These are phyloP conservation scores for Myrmaecium sp. DNA, from an alignment of 2,329 filamentous ascomycete species.

Conservation along the genomic window DNA sequence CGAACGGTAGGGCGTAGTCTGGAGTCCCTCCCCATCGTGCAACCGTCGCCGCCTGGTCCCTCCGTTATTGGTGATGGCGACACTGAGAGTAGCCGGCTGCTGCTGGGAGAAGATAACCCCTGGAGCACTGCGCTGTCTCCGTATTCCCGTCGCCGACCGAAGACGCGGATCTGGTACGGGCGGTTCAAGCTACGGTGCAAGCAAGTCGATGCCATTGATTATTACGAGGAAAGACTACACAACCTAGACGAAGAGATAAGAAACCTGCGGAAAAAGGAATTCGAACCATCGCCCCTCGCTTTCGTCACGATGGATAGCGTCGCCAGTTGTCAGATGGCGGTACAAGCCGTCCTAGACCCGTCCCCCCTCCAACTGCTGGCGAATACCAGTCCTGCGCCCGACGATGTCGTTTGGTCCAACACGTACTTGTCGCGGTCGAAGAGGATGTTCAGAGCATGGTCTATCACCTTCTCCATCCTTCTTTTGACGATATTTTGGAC, in stretches of 20 bases:
- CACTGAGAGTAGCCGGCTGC: conserved; percentile 42
- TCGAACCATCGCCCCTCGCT: conserved; percentile 62
- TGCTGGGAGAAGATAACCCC: conserved; percentile 33
- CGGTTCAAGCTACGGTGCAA: conserved; percentile 53
- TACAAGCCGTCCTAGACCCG: conserved; percentile 85
- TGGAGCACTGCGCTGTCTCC: conserved; percentile 17
- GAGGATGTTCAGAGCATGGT: conserved; percentile 66
- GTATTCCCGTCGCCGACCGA: conserved; percentile 40
- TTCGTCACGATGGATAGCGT: conserved; percentile 98
- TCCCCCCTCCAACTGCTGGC: conserved; percentile 73
- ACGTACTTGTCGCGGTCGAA: conserved; percentile 64
- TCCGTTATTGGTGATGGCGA: conserved; percentile 20
- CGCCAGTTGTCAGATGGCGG: conserved; percentile 81
- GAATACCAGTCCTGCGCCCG: conserved; percentile 70
- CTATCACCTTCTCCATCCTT: conserved; percentile 66
- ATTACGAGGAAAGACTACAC: conserved; percentile 76
- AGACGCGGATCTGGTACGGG: conserved; percentile 61
- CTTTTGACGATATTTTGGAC: conserved; percentile 81
- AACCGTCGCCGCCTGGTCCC: conserved; percentile 24
- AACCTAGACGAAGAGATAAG: conserved; percentile 60
- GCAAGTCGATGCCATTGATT: conserved; percentile 79
- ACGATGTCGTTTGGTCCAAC: conserved; percentile 89
- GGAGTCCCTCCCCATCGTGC: conserved; percentile 33
- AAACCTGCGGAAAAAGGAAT: conserved; percentile 55
- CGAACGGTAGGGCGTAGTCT: conserved; percentile 30